phyloP scores from a whole-genome alignment of 208 protist genomes.

The Leishmania braziliensis region DNA sequence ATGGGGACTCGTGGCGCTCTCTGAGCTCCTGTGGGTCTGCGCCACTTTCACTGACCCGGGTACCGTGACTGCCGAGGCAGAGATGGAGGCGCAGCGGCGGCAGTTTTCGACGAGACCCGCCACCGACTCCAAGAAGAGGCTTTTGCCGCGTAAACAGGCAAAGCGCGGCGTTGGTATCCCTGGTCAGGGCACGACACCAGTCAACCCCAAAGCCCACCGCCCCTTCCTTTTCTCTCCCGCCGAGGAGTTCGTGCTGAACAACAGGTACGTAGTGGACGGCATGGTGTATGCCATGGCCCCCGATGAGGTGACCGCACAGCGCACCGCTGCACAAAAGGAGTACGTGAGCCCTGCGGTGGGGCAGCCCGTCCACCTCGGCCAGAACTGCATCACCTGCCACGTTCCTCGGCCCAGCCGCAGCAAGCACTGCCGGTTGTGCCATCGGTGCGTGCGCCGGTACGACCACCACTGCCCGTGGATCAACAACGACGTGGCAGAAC shows the following conservation, averaged over 20 bases:
- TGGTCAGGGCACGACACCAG: background rate
- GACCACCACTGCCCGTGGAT: slow-evolving; percentile 98
- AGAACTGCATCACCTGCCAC: slow-evolving; percentile 71
- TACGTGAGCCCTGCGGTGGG: slow-evolving; percentile 15
- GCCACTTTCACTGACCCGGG: slow-evolving; percentile 86
- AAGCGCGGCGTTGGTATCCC: background rate
- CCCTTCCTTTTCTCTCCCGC: slow-evolving; percentile 37
- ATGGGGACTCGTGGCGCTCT: slow-evolving; percentile 56
- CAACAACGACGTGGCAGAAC: slow-evolving; percentile 96
- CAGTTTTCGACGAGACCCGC: slow-evolving; percentile 3
- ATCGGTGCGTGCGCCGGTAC: slow-evolving; percentile 93
- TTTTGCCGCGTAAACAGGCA: background rate
- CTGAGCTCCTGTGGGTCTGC: slow-evolving; percentile 66
- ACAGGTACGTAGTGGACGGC: slow-evolving; percentile 76
- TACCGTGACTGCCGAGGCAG: slow-evolving; percentile 55
- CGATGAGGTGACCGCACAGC: slow-evolving; percentile 17
- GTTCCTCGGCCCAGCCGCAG: slow-evolving; percentile 88
- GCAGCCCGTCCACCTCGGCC: slow-evolving; percentile 30
- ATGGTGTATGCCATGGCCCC: slow-evolving; percentile 62
- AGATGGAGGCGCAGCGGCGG: slow-evolving; percentile 37
- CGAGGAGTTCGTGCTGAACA: slow-evolving; percentile 66
- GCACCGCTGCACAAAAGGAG: slow-evolving; percentile 10
- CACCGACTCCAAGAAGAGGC: background rate
- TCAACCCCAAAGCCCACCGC: background rate
- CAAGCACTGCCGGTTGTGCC: slow-evolving; percentile 94